These are phyloP conservation scores for Rhizopogon vesiculosus DNA, from an alignment of 768 basidiomycete genomes.

Conservation along the genomic window DNA sequence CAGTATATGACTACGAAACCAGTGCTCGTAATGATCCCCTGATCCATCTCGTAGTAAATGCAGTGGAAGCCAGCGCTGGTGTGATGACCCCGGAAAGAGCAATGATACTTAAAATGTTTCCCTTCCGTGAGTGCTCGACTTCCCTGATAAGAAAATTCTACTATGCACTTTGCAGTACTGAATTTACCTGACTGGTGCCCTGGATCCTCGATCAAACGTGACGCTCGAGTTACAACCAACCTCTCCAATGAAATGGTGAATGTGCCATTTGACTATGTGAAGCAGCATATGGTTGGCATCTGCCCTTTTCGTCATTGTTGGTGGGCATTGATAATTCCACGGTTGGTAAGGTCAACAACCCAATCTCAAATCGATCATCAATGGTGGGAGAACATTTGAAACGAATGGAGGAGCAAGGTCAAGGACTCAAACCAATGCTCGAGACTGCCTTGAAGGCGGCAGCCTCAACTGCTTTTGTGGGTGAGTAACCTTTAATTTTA, in stretches of 20 bases:
- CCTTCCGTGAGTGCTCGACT: background rate
- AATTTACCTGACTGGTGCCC: conserved; percentile 7
- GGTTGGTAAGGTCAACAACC: no score
- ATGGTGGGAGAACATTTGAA: no score
- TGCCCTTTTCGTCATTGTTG: no score
- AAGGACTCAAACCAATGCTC: no score
- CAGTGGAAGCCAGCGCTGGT: background rate
- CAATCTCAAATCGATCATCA: no score
- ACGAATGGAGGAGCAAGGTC: no score
- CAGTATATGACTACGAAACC: conserved; percentile 33
- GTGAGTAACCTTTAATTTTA: no score
- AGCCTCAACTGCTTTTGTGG: no score
- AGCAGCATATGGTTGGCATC: conserved; percentile 1
- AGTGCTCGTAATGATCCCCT: conserved; percentile 28
- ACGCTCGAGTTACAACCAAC: background rate
- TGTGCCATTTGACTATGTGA: background rate
- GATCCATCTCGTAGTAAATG: conserved; percentile 20
- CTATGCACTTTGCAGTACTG: background rate
- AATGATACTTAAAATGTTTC: background rate
- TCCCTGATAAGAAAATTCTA: no score
- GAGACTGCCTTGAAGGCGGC: no score
- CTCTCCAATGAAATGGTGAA: background rate
- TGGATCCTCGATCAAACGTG: conserved; percentile 2
- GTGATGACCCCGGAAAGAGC: background rate
- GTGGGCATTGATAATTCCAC: no score